Evolutionary conservation across 2,329 filamentous ascomycete species (phyloP).

Genomic region (Penicillium sp.): DNA sequence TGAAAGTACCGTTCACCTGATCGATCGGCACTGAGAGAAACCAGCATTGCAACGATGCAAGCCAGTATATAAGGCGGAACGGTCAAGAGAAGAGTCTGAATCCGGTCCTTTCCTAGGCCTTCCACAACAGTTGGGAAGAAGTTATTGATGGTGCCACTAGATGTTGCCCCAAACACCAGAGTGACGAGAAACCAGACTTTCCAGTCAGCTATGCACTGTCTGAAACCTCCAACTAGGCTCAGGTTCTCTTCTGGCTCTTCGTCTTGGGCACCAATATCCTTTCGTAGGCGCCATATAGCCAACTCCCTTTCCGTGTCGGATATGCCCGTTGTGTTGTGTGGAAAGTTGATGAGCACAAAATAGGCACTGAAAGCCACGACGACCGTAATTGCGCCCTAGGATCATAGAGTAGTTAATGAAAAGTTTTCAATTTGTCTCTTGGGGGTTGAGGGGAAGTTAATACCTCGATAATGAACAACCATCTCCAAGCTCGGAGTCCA

Average conservation of each 20-base stretch:
- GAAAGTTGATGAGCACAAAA: not conserved
- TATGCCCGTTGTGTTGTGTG: not conserved
- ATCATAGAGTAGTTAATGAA: not conserved
- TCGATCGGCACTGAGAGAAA: conserved; percentile 54
- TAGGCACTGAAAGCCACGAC: conserved; percentile 1
- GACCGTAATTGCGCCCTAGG: not conserved
- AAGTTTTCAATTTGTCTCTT: no score
- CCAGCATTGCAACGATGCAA: conserved; percentile 49
- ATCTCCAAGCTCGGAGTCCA: not conserved
- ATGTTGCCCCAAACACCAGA: not conserved
- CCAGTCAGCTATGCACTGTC: not conserved
- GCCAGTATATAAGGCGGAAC: conserved; percentile 56
- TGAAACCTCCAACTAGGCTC: not conserved
- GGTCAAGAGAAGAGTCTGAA: conserved; percentile 54
- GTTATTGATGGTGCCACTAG: conserved; percentile 35
- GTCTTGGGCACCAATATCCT: not conserved
- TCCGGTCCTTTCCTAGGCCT: conserved; percentile 51
- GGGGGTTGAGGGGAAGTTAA: no score
- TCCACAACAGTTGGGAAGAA: conserved; percentile 47
- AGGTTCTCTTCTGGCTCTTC: not conserved
- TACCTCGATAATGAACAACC: not conserved
- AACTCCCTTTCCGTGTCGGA: not conserved
- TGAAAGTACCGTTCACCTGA: conserved; percentile 38
- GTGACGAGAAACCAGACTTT: not conserved
- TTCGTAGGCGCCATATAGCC: not conserved